Evolutionary conservation across 192 early-diverging fungal genomes (phyloP), one percentile per base, ranked within the genome.

Genomic region (Dimargaris xerosporica): DNA sequence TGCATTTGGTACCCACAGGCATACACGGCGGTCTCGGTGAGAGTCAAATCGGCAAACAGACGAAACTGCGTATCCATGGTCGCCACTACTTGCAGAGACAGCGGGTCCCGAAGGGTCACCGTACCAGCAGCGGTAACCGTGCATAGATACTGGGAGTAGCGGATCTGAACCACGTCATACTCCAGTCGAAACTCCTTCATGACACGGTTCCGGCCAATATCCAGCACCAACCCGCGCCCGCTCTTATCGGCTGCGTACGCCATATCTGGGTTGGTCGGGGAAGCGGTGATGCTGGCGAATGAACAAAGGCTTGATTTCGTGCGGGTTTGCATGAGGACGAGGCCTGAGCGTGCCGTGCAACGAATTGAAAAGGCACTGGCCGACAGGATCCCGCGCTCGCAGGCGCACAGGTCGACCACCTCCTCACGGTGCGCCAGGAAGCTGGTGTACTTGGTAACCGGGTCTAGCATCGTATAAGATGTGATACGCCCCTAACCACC

Each of bases 401-500:
- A 64, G 5, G 77, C 73, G 59, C 81, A 65, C 53, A 94, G 69
- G 64, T 87, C 84, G 25, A 82, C 78, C 0, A 91, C 75, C 54
- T 78, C 78, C 28, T 75, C 77, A 12, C 71, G 80, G 44, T 87
- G 84, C 10, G 80, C 84, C 50, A 73, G 73, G 53, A 85, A 85
- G 30, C 79, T 80, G 5, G 89, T 89, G 55, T 91, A 88, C 23
- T 84, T 80, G 31, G 81, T 76, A 34, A 90, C 58, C 11, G 60
- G 71, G 72, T 67, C 76, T 47, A 50, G 69, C 61, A 78, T 69
- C 69, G 76, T 65, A 46, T 83, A 84, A 2, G 87, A 85, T 16
- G 83, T 69, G 13, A 91, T 71, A 28, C 82, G 83, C 17, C 91
- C 88, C 85, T 84, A 67, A 29, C 13, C n/a, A n/a, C n/a, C n/a